Conservation (phyloP, 345 rosid genomes). For the Sapria himalayana region DNA sequence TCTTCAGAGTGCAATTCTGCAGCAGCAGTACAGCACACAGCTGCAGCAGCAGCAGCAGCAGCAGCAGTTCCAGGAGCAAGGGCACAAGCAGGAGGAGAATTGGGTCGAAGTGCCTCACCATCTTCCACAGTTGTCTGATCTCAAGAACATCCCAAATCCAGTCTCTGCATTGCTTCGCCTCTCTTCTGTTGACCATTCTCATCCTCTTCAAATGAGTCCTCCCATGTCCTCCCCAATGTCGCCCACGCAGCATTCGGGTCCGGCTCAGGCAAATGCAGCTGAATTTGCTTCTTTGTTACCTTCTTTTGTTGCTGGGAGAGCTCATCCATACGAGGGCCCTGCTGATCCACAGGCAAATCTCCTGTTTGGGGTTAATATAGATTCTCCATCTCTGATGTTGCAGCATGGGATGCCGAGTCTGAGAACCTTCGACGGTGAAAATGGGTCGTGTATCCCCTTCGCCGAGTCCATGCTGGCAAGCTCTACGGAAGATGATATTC, state of each 20-base stretch:
- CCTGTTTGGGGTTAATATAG: conserved; percentile 29
- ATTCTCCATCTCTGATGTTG: conserved; percentile 21
- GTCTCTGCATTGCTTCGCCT: conserved; percentile 16
- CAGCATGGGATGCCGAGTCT: conserved; percentile 22
- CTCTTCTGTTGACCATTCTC: conserved; percentile 12
- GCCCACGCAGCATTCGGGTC: conserved; percentile 19
- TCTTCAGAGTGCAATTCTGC: conserved; percentile 14
- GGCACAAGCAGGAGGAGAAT: not conserved
- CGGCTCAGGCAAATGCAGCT: conserved; percentile 14
- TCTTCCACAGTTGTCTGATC: conserved; percentile 11
- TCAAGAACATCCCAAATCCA: conserved; percentile 12
- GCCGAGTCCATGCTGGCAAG: conserved; percentile 16
- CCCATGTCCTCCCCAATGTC: conserved; percentile 12
- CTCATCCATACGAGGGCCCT: conserved; percentile 15
- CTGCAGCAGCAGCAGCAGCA: conserved; percentile 7
- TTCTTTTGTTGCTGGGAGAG: conserved; percentile 29
- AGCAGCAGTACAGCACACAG: conserved; percentile 15
- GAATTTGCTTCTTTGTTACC: conserved; percentile 17
- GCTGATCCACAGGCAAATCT: conserved; percentile 22
- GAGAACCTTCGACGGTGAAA: conserved; percentile 17
- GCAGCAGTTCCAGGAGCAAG: not conserved
- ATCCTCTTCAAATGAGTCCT: conserved; percentile 12
- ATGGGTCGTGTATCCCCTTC: conserved; percentile 16
- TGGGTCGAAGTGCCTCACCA: conserved; percentile 15
- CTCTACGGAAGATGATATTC: conserved; percentile 17